A percentile compares a stretch with the other conserved stretches of the same genome.
These are phyloP conservation scores for Coemansia sp. DNA, from an alignment of 192 early-diverging fungal genomes.

Conservation along the genomic window DNA sequence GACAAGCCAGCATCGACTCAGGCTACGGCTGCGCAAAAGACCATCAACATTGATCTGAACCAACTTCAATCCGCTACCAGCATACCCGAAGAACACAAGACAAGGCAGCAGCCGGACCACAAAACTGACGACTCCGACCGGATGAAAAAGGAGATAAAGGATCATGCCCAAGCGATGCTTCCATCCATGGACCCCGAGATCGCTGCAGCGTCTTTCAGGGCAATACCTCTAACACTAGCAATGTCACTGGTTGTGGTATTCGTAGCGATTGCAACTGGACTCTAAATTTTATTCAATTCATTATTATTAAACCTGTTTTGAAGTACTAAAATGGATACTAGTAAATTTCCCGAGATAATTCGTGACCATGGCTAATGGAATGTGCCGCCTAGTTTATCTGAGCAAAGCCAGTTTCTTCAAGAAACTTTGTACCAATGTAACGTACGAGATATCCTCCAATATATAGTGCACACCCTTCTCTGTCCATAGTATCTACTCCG, in stretches of 20 bases:
- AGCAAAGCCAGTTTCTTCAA: not conserved
- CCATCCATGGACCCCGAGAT: constrained; percentile 53
- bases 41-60: not conserved
- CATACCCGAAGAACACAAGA: not conserved
- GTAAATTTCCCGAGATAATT: no score
- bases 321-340: no score
- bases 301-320: not conserved
- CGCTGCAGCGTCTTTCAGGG: constrained; percentile 16
- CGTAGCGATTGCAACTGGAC: not conserved
- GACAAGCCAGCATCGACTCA: constrained; percentile 2
- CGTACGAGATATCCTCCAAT: not conserved
- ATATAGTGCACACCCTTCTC: not conserved
- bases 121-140: not conserved
- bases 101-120: not conserved
- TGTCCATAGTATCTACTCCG: not conserved
- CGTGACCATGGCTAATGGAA: no score
- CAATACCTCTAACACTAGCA: constrained; percentile 2
- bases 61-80: not conserved
- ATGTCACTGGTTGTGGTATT: not conserved
- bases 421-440: not conserved
- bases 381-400: not conserved
- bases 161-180: constrained; percentile 30
- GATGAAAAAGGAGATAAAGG: constrained; percentile 12
- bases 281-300: not conserved
- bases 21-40: not conserved